Evolutionary conservation across 148 eudicot species (phyloP), one percentile per base, ranked within the genome.

Genomic region (Cornus kousa): DNA sequence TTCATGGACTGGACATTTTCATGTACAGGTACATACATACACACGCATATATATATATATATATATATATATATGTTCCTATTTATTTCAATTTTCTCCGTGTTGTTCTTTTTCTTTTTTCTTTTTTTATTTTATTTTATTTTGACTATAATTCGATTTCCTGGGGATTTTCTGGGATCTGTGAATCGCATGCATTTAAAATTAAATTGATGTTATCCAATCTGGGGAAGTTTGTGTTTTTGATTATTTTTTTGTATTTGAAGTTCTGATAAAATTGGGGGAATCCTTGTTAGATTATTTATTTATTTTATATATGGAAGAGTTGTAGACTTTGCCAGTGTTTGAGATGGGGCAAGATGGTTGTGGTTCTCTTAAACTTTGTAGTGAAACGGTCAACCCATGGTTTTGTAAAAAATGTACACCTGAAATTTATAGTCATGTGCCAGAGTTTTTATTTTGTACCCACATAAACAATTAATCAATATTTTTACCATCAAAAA

Each of bases 1-100:
- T 88, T 83, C 82, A 83, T 73, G 90, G 90, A 11, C 72, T 86
- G 82, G 88, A 88, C 75, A 86, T 88, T 73, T 88, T 88, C 83
- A 88, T 88, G 84, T 88, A 88, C 80, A 88, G 90, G 88, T 88
- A 80, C n/a, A 65, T 55, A 40, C 43, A 39, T 39, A 7, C 7
- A 39, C 43, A 88, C 79, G 86, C 87, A 87, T 88, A 80, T 31
- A 64, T 57, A 43, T 13, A 13, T 66, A 17, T 62, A 43, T 13
- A 13, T 66, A 87, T 88, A 80, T 31, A 64, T 57, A 43, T 13
- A 13, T 66, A 17, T 62, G 62, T 23, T 74, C 43, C 48, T 9
- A 9, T 55, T 59, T 59, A 43, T 37, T 71, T 3, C n/a, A 2
- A 32, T 19, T 46, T 80, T 80, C 39, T 20, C 28, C 3, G 23